Evolutionary conservation across 345 rosid species (phyloP).

Genomic region (Brassica napus): Da-Ae NC_063447.1:36623001-36623500

Average conservation of each 20-base stretch:
- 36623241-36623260: constrained; percentile 21
- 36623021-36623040: background rate
- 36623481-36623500: background rate
- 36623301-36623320: background rate
- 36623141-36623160: too few species aligned
- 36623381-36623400: background rate
- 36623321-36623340: background rate
- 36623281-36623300: background rate
- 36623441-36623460: background rate
- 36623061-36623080: background rate
- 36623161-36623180: too few species aligned
- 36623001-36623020: too few species aligned
- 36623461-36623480: background rate
- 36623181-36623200: too few species aligned
- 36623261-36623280: background rate
- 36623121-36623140: too few species aligned
- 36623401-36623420: constrained; percentile 4
- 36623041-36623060: background rate
- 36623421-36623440: background rate
- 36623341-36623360: constrained; percentile 2
- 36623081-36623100: constrained; percentile 21
- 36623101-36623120: background rate
- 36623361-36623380: constrained; percentile 12
- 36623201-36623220: background rate
- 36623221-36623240: background rate